Percentiles rank a stretch among this genome's conserved stretches.
Evolutionary conservation across 73 alveolate species (phyloP).

Genomic region (Symbiodinium pilosum): DNA sequence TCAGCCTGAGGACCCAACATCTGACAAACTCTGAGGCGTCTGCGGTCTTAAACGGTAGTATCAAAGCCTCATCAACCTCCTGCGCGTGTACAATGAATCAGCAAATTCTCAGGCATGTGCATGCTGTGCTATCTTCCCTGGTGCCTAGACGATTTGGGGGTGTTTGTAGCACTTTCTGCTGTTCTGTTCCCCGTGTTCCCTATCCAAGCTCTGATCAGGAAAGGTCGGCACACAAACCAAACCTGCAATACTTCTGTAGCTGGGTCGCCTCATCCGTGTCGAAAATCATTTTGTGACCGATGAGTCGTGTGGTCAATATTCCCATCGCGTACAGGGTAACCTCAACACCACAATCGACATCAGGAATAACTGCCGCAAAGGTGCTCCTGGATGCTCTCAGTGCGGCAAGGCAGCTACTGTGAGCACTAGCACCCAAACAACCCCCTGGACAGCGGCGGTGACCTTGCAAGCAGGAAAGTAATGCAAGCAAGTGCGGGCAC

Average conservation of each 20-base stretch:
- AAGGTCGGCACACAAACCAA: no score
- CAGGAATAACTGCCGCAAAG: no score
- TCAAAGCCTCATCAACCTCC: conserved; percentile 34
- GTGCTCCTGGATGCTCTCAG: neutral
- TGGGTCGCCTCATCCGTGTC: conserved; percentile 4
- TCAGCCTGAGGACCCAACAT: no score
- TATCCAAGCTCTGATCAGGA: no score
- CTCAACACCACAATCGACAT: neutral
- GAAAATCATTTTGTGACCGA: conserved; percentile 83
- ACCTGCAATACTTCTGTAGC: neutral
- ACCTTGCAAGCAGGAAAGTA: no score
- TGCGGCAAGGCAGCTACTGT: conserved; percentile 12
- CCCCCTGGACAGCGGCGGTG: conserved; percentile 76
- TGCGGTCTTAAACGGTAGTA: conserved; percentile 38
- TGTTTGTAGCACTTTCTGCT: no score
- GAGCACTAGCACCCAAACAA: conserved; percentile 79
- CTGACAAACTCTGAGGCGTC: neutral
- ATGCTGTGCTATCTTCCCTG: no score
- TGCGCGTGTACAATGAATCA: neutral
- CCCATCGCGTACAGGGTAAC: conserved; percentile 84
- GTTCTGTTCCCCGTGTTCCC: no score
- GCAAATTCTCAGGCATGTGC: no score
- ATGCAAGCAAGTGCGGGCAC: no score
- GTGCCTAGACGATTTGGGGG: no score
- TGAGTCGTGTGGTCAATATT: conserved; percentile 59